A percentile compares a stretch with the other conserved stretches of the same genome.
Evolutionary conservation across 225 moss, liverwort and hornwort genomes (phyloP).

Genomic region (Antitrichia curtipendula): DNA sequence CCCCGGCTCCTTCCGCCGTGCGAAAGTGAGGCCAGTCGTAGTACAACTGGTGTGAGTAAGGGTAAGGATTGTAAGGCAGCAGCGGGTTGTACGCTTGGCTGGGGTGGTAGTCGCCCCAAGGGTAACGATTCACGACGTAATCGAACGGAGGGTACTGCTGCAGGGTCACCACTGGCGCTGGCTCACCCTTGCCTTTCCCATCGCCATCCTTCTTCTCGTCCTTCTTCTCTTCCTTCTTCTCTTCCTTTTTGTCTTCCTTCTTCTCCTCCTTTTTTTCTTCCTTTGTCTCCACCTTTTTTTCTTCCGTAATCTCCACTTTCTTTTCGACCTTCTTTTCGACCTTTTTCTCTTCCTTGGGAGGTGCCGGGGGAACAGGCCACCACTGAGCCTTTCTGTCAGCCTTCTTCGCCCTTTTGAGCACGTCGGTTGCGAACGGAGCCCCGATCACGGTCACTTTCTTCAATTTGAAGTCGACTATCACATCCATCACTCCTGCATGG

Average conservation of each 20-base stretch:
- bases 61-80: slow-evolving; percentile 13
- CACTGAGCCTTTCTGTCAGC: slow-evolving; percentile 25
- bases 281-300: background rate
- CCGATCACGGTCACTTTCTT: slow-evolving; percentile 37
- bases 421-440: slow-evolving; percentile 10
- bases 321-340: background rate
- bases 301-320: background rate
- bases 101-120: slow-evolving; percentile 20
- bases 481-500: slow-evolving; percentile 39
- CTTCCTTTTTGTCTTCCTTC: background rate
- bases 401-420: slow-evolving; percentile 30
- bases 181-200: slow-evolving; percentile 9
- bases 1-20: slow-evolving; percentile 15
- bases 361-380: slow-evolving; percentile 1
- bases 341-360: background rate
- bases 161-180: background rate
- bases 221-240: background rate
- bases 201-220: background rate
- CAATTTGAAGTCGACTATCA: slow-evolving; percentile 3
- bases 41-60: slow-evolving; percentile 2
- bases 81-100: slow-evolving; percentile 36
- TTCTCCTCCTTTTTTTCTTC: background rate
- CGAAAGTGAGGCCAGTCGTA: slow-evolving; percentile 42
- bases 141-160: slow-evolving; percentile 10
- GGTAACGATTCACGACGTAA: slow-evolving; percentile 10